A percentile compares a stretch with the other conserved stretches of the same genome.
Evolutionary conservation across 75 land plant species (phyloP).

Genomic region (Selaginella tamariscina): DNA sequence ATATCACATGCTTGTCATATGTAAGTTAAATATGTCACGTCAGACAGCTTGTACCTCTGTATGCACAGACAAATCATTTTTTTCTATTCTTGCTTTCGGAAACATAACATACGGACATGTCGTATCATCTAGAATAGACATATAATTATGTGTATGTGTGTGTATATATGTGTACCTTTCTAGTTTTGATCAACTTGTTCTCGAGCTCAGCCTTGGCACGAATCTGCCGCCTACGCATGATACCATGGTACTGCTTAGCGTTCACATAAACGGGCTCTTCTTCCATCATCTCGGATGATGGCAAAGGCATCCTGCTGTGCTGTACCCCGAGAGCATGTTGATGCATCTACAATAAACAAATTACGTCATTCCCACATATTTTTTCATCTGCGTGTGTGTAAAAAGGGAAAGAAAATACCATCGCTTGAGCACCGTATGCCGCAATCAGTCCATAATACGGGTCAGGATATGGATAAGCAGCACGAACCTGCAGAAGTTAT

Average conservation of each 20-base stretch:
- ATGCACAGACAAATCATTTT: not conserved
- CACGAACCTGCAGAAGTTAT: slow-evolving; percentile 21
- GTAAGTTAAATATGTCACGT: not conserved
- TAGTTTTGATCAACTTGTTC: slow-evolving; percentile 49
- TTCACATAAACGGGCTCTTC: slow-evolving; percentile 82
- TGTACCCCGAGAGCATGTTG: slow-evolving; percentile 49
- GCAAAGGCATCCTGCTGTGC: slow-evolving; percentile 62
- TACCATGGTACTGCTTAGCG: slow-evolving; percentile 73
- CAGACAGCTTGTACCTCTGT: not conserved
- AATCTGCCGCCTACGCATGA: slow-evolving; percentile 56
- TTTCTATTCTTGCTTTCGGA: no score
- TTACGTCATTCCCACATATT: not conserved
- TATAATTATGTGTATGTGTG: not conserved
- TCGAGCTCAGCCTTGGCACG: slow-evolving; percentile 83
- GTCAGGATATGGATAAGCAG: slow-evolving; percentile 47
- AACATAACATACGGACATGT: not conserved
- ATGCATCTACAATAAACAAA: slow-evolving; percentile 42
- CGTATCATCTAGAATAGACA: not conserved
- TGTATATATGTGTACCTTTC: slow-evolving; percentile 38
- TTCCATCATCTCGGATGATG: slow-evolving; percentile 53
- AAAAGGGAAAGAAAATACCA: slow-evolving; percentile 27
- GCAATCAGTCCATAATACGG: slow-evolving; percentile 43
- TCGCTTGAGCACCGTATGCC: slow-evolving; percentile 49
- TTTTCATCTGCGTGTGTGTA: not conserved
- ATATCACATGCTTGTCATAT: not conserved